Percentiles rank a stretch among this genome's conserved stretches.
Conservation (phyloP, 2,329 filamentous ascomycete species). For the Rhynchosporium secalis region DNA sequence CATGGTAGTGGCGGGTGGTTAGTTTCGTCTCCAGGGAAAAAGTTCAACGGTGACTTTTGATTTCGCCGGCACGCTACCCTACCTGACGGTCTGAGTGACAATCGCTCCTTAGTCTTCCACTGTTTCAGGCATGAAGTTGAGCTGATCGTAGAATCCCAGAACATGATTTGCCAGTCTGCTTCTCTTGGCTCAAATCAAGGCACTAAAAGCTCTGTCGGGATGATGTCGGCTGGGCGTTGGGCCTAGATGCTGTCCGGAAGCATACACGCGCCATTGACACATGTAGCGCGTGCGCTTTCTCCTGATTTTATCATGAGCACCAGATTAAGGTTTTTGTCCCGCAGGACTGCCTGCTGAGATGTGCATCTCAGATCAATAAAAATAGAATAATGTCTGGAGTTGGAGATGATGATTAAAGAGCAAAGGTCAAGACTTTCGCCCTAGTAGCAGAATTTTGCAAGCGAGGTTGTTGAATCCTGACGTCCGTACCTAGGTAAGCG, state of each 20-base stretch:
- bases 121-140: slow-evolving; percentile 4
- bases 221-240: not conserved
- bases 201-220: slow-evolving; percentile 10
- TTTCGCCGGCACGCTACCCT: slow-evolving; percentile 6
- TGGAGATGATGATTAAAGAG: no score
- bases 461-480: not conserved
- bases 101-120: slow-evolving; percentile 17
- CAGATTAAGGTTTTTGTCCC: not conserved
- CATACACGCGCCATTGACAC: not conserved
- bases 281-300: not conserved
- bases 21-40: not conserved
- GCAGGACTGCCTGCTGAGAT: not conserved
- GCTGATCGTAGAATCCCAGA: slow-evolving; percentile 11
- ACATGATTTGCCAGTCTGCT: slow-evolving; percentile 22
- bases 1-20: slow-evolving; percentile 5
- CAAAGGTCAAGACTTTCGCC: no score
- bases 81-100: not conserved
- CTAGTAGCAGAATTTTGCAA: not conserved
- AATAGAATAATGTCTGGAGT: no score
- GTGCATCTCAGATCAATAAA: not conserved
- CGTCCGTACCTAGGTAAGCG: not conserved
- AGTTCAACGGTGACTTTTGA: slow-evolving; percentile 6
- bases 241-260: slow-evolving; percentile 1
- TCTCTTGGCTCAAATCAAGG: slow-evolving; percentile 2
- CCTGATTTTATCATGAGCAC: not conserved